Base-by-base conservation (phyloP, 2,329 filamentous ascomycete species). In the Fusarium poae region DNA sequence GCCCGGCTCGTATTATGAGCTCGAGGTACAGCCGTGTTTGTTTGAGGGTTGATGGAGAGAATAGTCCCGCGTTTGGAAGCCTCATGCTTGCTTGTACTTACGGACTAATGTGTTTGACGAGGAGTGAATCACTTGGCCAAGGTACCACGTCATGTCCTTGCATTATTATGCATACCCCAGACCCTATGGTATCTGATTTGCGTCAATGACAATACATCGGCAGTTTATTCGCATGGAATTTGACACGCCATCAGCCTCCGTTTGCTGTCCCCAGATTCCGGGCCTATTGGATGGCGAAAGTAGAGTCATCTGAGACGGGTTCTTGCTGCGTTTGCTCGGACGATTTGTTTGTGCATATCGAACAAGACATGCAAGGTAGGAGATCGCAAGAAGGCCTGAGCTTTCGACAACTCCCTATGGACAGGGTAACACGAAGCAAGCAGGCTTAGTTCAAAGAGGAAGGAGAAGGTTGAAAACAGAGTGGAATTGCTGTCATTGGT, bases 311-410 rank as follows among this genome's bases (percentile, higher is more conserved):
- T 37, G 32, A 11, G 18, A 46, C 59, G 55, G 35, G 32, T 49
- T 54, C 56, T 43, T 61, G 49, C 39, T 40, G 32, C 32, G 60
- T 55, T 61, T 63, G 60, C 27, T 45, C 32, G 57, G n/a, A 15
- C 6, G 35, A 27, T 52, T 55, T 54, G 30, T 35, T 51, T 35
- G 20, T 25, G 23, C 16, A 40, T 30, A 45, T 34, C 15, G 29
- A 30, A 16, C 50, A 25, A 27, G 37, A 57, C 23, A 32, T 45
- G 42, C 18, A 44, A n/a, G 42, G 48, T 29, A 37, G 45, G 57
- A 35, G 49, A 54, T 61, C 42, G 23, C 21, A 42, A 37, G 29
- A 40, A 32, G 40, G 40, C 15, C 18, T 32, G 29, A 55, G 58
- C 34, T 37, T 39, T 50, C 23, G 23, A 50, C 48, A 18, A 27